Evolutionary conservation across 352 stramenopile species (phyloP).

Genomic region (Phytophthora boehmeriae): DNA sequence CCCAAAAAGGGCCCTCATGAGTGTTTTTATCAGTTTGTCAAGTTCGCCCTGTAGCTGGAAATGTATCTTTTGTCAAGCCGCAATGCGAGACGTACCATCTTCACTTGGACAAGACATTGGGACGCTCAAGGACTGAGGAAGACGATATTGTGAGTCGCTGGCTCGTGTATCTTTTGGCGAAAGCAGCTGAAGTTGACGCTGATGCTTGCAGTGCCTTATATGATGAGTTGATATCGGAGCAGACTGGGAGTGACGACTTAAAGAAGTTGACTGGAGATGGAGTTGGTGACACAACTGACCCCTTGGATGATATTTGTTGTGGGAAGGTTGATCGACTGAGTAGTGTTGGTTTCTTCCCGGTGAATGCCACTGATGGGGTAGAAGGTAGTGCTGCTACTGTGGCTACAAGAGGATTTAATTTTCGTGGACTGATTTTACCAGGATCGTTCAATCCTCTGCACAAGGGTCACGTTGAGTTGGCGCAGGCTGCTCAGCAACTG

Average conservation of each 20-base stretch:
- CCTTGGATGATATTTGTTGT: constrained; percentile 34
- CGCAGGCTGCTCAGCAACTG: constrained; percentile 47
- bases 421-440: constrained; percentile 68
- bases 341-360: constrained; percentile 59
- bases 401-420: constrained; percentile 42
- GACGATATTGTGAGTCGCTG: constrained; percentile 71
- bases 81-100: constrained; percentile 66
- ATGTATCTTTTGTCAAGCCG: constrained; percentile 19
- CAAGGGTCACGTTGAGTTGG: constrained; percentile 70
- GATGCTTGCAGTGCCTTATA: constrained; percentile 35
- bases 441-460: constrained; percentile 89
- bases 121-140: constrained; percentile 62
- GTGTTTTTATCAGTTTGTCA: constrained; percentile 67
- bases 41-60: constrained; percentile 11
- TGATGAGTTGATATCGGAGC: constrained; percentile 33
- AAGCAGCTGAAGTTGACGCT: constrained; percentile 41
- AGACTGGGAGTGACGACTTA: constrained; percentile 38
- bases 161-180: constrained; percentile 71
- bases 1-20: constrained; percentile 66
- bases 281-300: constrained; percentile 13
- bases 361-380: not conserved
- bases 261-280: constrained; percentile 15
- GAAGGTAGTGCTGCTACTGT: constrained; percentile 8
- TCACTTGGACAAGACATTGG: constrained; percentile 65
- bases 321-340: constrained; percentile 25